Evolutionary conservation across 805 yeast genomes (phyloP), one percentile per base, ranked within the genome.

Genomic region (Candida stauntonica): DNA sequence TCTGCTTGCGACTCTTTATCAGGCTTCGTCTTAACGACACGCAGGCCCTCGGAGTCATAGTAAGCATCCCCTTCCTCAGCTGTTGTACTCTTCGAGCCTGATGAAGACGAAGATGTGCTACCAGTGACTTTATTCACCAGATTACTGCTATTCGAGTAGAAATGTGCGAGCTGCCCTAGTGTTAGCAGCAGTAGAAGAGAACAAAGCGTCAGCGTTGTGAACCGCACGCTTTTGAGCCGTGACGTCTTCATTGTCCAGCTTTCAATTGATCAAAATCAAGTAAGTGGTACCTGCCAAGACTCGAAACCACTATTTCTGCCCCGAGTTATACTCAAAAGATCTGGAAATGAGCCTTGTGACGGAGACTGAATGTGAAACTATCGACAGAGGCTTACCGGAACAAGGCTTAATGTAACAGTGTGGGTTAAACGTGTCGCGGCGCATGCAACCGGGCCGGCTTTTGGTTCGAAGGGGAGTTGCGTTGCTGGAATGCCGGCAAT

Each of bases 11-110:
- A 34, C 7, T 36, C 37, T 15, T 35, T 17, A 13, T 42, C 46
- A 4, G 49, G 49, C n/a, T 39, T 42, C 2, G 38, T 31, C 42
- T 39, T 39, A 17, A 45, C 30, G 8, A 45, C 32, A 15, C 34
- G 36, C 21, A 45, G 28, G 3, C 42, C 46, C 20, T 35, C 41
- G 6, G 31, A n/a, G 3, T 34, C 30, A 29, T 15, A 36, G 32
- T 41, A 41, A 9, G 28, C 21, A n/a, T 34, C 36, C n/a, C 23
- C 29, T 9, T 29, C 30, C 7, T 29, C 26, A 6, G 32, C 7
- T 7, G 32, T 29, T 8, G n/a, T 29, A 6, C 16, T 17, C 32
- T 15, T 8, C 12, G n/a, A n/a, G n/a, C n/a, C n/a, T n/a, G 34
- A 13, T 17, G 14, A 17, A 19, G 36, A 35, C 12, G 30, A 9